phyloP scores from a whole-genome alignment of 2,329 filamentous ascomycete genomes.

The Aspergillus flavus region DNA sequence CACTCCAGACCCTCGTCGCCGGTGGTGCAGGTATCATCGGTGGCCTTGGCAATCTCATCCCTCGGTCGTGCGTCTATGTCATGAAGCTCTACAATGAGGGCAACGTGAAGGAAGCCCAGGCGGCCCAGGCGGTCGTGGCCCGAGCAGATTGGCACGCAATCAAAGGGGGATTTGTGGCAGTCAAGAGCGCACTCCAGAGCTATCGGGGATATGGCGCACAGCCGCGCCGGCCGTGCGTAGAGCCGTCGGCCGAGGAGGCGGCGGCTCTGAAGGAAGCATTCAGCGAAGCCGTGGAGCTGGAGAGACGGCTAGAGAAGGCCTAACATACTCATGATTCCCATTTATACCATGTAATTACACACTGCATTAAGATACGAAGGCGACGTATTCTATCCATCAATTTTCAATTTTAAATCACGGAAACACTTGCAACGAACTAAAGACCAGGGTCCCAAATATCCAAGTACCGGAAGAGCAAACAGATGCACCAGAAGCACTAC shows the following conservation, averaged over 20 bases:
- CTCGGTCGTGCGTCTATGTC: conserved; percentile 76
- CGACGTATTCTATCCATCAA: neutral
- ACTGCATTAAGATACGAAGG: neutral
- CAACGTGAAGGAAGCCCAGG: conserved; percentile 73
- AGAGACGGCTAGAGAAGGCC: conserved; percentile 34
- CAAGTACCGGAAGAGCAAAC: no score
- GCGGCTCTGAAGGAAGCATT: conserved; percentile 40
- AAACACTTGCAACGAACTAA: no score
- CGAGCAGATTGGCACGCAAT: conserved; percentile 82
- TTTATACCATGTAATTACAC: neutral
- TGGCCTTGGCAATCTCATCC: conserved; percentile 82
- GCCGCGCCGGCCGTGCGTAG: conserved; percentile 67
- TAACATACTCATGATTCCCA: neutral
- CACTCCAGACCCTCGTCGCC: conserved; percentile 75
- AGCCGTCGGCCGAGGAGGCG: conserved; percentile 42
- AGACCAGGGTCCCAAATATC: no score
- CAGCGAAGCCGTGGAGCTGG: conserved; percentile 41
- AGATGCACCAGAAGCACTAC: no score
- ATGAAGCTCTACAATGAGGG: conserved; percentile 76
- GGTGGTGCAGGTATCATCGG: conserved; percentile 85
- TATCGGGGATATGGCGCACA: conserved; percentile 82
- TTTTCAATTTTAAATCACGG: neutral
- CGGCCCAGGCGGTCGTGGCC: conserved; percentile 75
- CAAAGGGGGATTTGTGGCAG: conserved; percentile 81
- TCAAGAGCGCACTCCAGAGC: conserved; percentile 77